Evolutionary conservation across 164 flowering plant genomes (phyloP), one percentile per base, ranked within the genome.

Genomic region (Saururus chinensis): DNA sequence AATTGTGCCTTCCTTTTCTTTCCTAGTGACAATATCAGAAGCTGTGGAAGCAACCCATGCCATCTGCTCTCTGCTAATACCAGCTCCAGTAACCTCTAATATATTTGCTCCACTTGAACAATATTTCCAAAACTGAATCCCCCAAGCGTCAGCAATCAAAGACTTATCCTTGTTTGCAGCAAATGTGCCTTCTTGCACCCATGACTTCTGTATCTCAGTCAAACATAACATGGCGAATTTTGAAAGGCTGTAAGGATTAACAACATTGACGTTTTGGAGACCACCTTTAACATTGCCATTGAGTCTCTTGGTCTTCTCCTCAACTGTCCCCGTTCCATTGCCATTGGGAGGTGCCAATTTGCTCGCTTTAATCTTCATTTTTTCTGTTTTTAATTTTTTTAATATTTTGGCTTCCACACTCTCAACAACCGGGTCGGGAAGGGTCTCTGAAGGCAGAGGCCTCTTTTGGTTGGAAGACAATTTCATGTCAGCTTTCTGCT

Each of bases 21-120:
- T 80, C 51, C 67, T 81, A 56, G 80, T 59, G 70, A 91, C 80
- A 51, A 72, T 72, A 79, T 88, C 96, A 59, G 95, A 84, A 57
- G 91, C 88, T 24, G 76, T 70, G 21, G 96, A 79, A 57, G 79
- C 87, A 9, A 93, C 61, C 97, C 96, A 91, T 41, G 95, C 91
- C 69, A 90, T 83, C 78, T 91, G 81, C 76, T 87, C 85, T 24
- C 61, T 57, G 0, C 72, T 71, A 53, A 83, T 63, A 76, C 76
- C 74, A 68, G 76, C 60, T 58, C 81, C 84, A 70, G 77, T 79
- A 26, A 80, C 79, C 61, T 82, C 95, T 62, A 91, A 30, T 23
- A 93, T 70, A 81, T 84, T 82, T 30, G 66, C 80, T 56, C 89
- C 87, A 66, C 26, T 24, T 0, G 76, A 70, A 74, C 76, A 83